Percentiles rank a stretch among this genome's conserved stretches.
Conservation (phyloP, 129 eudicot species). For the Helianthus annuus region DNA sequence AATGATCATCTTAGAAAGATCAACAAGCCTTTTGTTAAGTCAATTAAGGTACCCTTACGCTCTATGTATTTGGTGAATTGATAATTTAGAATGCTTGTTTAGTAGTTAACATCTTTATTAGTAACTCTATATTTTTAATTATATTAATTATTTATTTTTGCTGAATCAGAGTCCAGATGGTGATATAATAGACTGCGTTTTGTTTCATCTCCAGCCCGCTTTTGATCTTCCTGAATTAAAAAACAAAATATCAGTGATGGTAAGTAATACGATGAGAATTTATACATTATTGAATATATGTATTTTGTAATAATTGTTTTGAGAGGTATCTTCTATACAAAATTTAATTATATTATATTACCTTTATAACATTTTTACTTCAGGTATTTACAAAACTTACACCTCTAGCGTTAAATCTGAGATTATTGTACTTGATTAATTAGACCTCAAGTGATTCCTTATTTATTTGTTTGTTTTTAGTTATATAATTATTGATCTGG, state of each 20-base stretch:
- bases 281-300: no score
- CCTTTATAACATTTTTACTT: no score
- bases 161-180: slow-evolving; percentile 76
- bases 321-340: no score
- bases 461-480: not conserved
- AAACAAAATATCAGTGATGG: slow-evolving; percentile 53
- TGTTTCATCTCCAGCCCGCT: slow-evolving; percentile 70
- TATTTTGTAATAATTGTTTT: no score
- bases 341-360: no score
- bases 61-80: not conserved
- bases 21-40: slow-evolving; percentile 66
- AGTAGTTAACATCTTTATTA: not conserved
- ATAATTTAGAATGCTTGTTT: slow-evolving; percentile 1
- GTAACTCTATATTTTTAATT: not conserved
- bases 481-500: no score
- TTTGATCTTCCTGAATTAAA: slow-evolving; percentile 69
- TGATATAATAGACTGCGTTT: slow-evolving; percentile 82
- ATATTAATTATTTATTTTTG: not conserved
- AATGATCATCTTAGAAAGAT: slow-evolving; percentile 57
- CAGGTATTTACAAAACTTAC: no score
- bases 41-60: slow-evolving; percentile 52
- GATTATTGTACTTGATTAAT: no score
- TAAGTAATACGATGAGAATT: not conserved
- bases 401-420: no score
- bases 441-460: not conserved